Base-by-base conservation (phyloP, 1,284 basidiomycete species). In the Marasmius fiardii region DNA sequence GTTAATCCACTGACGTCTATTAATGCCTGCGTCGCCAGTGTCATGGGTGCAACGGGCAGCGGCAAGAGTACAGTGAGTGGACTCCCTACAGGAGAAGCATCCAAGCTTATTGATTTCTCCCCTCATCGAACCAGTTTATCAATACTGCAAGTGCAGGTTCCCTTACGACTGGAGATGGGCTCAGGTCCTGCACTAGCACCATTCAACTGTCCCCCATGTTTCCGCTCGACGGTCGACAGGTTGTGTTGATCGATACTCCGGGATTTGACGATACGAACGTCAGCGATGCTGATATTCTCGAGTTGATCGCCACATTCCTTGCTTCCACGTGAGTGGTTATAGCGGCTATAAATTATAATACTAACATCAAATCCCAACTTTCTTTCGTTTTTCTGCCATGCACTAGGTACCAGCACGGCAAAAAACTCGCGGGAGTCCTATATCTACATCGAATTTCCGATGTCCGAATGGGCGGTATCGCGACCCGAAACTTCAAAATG, bases 361-460 rank as follows among this genome's bases (percentile, higher is more conserved):
- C n/a, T n/a, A n/a, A n/a, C n/a, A 45, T 28, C 16, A 45, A 4
- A 41, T 21, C 4, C 39, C 4, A 41, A 4, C 4, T 6, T 10
- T 20, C 6, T 21, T 20, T 6, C 26, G 11, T 2, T 11, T 24
- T 16, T 21, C 26, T 16, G 10, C n/a, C 12, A n/a, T n/a, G n/a
- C 12, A 16, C n/a, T 39, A 52, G 21, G 33, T 31, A 58, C 58
- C 64, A 74, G 58, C 62, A 69, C 31, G 70, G 67, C 0, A 57
- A 58, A 33, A 75, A 69, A 54, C 69, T 81, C 10, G 68, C 70
- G 2, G 80, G 80, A 0, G 68, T 82, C 59, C 67, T 81, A 47
- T 81, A 82, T 63, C 66, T 81, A 61, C 79, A 81, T 59, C 71
- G 78, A 16, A 82, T 81, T 60, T 74, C 77, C 43, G 79, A 82